Percentiles rank a stretch among this genome's conserved stretches.
Conservation (phyloP, 768 basidiomycete genomes). For the Mycena leptocephala region DNA sequence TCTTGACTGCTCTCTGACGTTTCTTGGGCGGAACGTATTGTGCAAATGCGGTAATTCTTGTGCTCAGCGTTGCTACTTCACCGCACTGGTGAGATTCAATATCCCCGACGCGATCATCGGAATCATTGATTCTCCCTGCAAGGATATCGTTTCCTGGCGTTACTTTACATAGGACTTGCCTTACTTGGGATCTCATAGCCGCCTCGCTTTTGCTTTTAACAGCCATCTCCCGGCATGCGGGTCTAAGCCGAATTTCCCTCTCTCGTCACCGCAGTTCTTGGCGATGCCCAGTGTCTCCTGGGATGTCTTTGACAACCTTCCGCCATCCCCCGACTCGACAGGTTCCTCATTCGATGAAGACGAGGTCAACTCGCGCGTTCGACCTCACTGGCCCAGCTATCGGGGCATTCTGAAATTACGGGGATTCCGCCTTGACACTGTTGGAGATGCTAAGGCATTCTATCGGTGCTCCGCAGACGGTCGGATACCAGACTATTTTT, state of each 20-base stretch:
- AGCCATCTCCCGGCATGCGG: background rate
- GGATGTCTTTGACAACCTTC: slow-evolving; percentile 1
- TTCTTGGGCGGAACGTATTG: background rate
- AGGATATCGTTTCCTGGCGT: slow-evolving; percentile 20
- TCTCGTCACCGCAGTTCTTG: background rate
- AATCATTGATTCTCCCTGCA: slow-evolving; percentile 10
- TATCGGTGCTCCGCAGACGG: slow-evolving; percentile 58
- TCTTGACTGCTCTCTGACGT: slow-evolving; percentile 6
- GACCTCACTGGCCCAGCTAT: slow-evolving; percentile 77
- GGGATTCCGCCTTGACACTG: slow-evolving; percentile 80
- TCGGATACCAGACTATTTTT: slow-evolving; percentile 34
- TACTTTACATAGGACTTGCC: slow-evolving; percentile 29
- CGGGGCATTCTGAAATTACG: slow-evolving; percentile 60
- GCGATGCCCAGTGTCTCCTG: slow-evolving; percentile 9
- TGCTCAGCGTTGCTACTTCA: background rate
- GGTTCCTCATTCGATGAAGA: slow-evolving; percentile 70
- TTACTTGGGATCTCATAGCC: slow-evolving; percentile 15
- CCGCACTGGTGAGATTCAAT: background rate
- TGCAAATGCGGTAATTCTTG: slow-evolving; percentile 11
- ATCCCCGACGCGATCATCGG: slow-evolving; percentile 14
- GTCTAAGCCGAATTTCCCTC: background rate
- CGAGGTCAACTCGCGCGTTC: slow-evolving; percentile 71
- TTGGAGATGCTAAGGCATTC: slow-evolving; percentile 74
- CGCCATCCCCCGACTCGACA: slow-evolving; percentile 50
- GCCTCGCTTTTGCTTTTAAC: slow-evolving; percentile 19